Percentiles rank a stretch among this genome's conserved stretches.
phyloP scores from a whole-genome alignment of 164 flowering plant genomes.

The Vitis cinerea region DNA sequence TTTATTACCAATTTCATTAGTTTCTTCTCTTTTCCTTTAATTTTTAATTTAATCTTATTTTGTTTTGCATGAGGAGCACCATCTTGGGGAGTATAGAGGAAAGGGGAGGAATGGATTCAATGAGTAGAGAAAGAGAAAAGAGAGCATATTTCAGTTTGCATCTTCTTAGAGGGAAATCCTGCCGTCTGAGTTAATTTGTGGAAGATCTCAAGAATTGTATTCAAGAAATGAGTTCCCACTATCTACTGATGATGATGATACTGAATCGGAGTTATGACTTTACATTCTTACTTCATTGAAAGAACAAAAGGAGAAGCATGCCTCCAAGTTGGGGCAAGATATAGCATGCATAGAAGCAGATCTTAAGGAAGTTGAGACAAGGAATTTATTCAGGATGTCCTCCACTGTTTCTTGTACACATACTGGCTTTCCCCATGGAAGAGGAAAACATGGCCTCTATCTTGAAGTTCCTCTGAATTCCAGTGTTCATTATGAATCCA shows the following conservation, averaged over 20 bases:
- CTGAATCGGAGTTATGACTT: conserved; percentile 70
- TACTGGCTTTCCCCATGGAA: conserved; percentile 12
- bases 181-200: conserved; percentile 58
- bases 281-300: conserved; percentile 65
- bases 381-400: conserved; percentile 27
- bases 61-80: too few relatives aligned
- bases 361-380: conserved; percentile 65
- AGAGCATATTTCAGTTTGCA: too few relatives aligned
- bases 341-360: conserved; percentile 67
- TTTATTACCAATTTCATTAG: too few relatives aligned
- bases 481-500: conserved; percentile 14
- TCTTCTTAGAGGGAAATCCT: conserved; percentile 56
- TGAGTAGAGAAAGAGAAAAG: too few relatives aligned
- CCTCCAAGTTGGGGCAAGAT: conserved; percentile 57
- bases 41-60: too few relatives aligned
- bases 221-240: conserved; percentile 37
- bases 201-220: conserved; percentile 36
- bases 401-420: conserved; percentile 15
- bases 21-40: too few relatives aligned
- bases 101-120: too few relatives aligned
- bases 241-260: conserved; percentile 57
- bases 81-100: too few relatives aligned
- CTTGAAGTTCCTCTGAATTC: conserved; percentile 20
- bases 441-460: conserved; percentile 11
- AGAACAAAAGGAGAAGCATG: conserved; percentile 63